phyloP scores from a whole-genome alignment of 352 stramenopile genomes.

The Phytophthora sansomeana region DNA sequence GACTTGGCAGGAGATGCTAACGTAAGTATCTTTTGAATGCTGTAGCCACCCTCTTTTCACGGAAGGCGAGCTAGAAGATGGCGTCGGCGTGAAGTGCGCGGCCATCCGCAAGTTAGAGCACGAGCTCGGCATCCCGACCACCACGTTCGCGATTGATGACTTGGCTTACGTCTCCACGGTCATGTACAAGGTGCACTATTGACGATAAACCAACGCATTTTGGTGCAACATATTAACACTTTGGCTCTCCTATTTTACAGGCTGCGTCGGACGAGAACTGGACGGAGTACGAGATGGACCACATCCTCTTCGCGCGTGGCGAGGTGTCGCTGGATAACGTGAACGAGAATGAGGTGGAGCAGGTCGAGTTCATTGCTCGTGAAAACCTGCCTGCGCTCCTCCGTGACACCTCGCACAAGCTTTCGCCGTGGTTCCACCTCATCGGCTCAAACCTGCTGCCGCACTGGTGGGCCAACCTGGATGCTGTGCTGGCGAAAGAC shows the following conservation, averaged over 20 bases:
- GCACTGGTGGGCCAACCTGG: slow-evolving; percentile 77
- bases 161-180: slow-evolving; percentile 98
- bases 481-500: slow-evolving; percentile 64
- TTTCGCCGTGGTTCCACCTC: slow-evolving; percentile 89
- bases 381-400: slow-evolving; percentile 65
- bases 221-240: slow-evolving; percentile 18
- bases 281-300: slow-evolving; percentile 99
- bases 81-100: slow-evolving; percentile 90
- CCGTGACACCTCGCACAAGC: slow-evolving; percentile 57
- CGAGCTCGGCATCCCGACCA: slow-evolving; percentile 95
- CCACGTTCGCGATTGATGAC: slow-evolving; percentile 78
- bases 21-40: slow-evolving; percentile 9
- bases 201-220: not conserved
- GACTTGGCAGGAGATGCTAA: too few relatives aligned
- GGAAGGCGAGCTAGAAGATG: slow-evolving; percentile 88
- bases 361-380: slow-evolving; percentile 90
- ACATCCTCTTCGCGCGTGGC: slow-evolving; percentile 94
- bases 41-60: slow-evolving; percentile 94
- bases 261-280: slow-evolving; percentile 89
- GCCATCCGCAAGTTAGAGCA: slow-evolving; percentile 98
- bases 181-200: slow-evolving; percentile 96
- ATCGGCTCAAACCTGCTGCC: slow-evolving; percentile 78
- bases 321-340: slow-evolving; percentile 84
- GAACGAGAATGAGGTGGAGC: slow-evolving; percentile 95
- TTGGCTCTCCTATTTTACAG: slow-evolving; percentile 24